Percentiles rank a stretch among this genome's conserved stretches.
phyloP scores from a whole-genome alignment of 352 stramenopile species.

The Phytophthora sp. region DNA sequence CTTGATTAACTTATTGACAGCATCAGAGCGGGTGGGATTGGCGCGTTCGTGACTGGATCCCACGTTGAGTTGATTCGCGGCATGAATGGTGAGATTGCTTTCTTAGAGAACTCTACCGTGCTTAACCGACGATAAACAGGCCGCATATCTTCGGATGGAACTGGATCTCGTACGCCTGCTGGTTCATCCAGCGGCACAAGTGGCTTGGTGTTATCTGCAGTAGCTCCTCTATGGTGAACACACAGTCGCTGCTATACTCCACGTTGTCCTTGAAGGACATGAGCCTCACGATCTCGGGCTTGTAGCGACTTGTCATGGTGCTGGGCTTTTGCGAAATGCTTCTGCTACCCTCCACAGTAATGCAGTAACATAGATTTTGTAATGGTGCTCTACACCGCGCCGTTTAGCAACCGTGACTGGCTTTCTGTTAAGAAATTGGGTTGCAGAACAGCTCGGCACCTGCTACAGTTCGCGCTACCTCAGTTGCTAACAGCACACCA shows the following conservation, averaged over 20 bases:
- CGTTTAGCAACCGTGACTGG: too few species aligned
- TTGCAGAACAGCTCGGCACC: too few species aligned
- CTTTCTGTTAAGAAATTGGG: too few species aligned
- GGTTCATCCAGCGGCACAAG: constrained; percentile 21
- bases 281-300: constrained; percentile 6
- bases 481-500: too few species aligned
- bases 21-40: constrained; percentile 26
- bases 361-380: too few species aligned
- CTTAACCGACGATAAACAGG: background rate
- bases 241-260: background rate
- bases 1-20: too few species aligned
- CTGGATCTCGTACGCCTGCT: too few species aligned
- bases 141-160: constrained; percentile 10
- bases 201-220: background rate
- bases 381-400: too few species aligned
- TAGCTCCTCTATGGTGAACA: background rate
- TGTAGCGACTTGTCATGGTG: too few species aligned
- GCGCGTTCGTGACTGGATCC: constrained; percentile 9
- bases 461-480: too few species aligned
- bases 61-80: constrained; percentile 21
- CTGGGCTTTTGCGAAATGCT: too few species aligned
- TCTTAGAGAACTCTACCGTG: constrained; percentile 21
- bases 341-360: too few species aligned
- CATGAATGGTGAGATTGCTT: constrained; percentile 12
- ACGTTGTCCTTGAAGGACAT: constrained; percentile 10